Percentiles rank a stretch among this genome's conserved stretches.
Evolutionary conservation across 176 grass and related monocot genomes (phyloP).

Genomic region (Pontederia paniculata): DNA sequence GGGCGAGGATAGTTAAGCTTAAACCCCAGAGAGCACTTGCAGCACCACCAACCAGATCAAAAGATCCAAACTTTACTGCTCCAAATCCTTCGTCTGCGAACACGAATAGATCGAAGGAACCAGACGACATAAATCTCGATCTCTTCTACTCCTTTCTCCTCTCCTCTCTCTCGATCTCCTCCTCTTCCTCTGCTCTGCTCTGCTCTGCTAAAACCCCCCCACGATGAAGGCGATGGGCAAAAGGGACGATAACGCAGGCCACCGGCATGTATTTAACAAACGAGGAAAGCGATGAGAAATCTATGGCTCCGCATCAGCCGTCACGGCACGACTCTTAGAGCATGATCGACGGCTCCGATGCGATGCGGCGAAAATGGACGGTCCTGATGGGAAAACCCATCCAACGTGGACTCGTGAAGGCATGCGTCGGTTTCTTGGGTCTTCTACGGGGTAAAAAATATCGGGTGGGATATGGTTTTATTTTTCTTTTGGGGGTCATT

Average conservation of each 20-base stretch:
- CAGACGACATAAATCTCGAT: slow-evolving; percentile 16
- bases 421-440: too few species aligned
- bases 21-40: background rate
- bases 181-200: slow-evolving; percentile 3
- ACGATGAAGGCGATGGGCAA: background rate
- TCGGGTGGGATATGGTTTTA: too few species aligned
- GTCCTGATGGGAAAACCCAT: too few species aligned
- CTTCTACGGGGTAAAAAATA: too few species aligned
- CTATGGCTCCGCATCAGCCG: too few species aligned
- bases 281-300: too few species aligned
- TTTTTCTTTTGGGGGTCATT: too few species aligned
- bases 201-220: slow-evolving; percentile 9
- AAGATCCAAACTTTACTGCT: background rate
- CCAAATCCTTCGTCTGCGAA: background rate
- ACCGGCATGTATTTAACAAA: too few species aligned
- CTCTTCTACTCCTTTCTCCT: background rate
- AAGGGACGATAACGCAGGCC: background rate
- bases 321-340: too few species aligned
- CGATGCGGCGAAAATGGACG: too few species aligned
- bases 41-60: background rate
- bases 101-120: slow-evolving; percentile 11
- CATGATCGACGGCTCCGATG: too few species aligned
- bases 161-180: background rate
- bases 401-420: too few species aligned
- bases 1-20: background rate